Base-by-base conservation (phyloP, 2,329 filamentous ascomycete genomes). In the Coniochaeta ligniaria region DNA sequence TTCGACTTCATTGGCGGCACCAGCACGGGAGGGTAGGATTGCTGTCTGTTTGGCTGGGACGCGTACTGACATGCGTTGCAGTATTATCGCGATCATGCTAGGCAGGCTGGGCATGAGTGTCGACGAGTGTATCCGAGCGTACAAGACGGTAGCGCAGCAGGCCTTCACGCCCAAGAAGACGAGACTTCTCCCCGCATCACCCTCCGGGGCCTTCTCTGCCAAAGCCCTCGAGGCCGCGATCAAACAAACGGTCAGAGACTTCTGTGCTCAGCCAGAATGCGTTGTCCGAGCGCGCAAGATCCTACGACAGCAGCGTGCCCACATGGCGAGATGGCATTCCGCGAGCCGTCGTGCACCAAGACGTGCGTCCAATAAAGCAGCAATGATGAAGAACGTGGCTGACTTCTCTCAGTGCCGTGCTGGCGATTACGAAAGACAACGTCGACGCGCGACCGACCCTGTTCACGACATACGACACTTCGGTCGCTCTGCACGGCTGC, bases 1-100 rank as follows among this genome's bases (percentile, higher is more conserved):
- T 72, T 71, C 58, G 65, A 72, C 24, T 59, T 71, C 17, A 69
- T 71, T 45, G 70, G 68, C 36, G 70, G 69, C n/a, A 72, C 69
- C 26, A 70, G 69, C 59, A 71, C 70, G 2, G 68, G 70, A 45
- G 67, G 68, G 67, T 68, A 56, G 33, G 52, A 31, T 6, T 36
- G 31, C 6, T 17, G n/a, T 56, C 26, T 52, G n/a, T 56, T 33
- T n/a, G 31, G 52, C 52, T 56, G 26, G 26, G 45, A 52, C 45
- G 45, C 26, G 26, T 16, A 52, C 26, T 52, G 16, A 52, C 45
- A 28, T 20, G 31, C 36, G 7, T 47, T 58, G 22, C 33, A 69
- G 67, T 2, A 66, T 68, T 17, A 71, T 71, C 38, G 67, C 68
- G 2, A 68, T 69, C 33, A 71, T 71, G 68, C 65, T 71, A 6